phyloP scores from a whole-genome alignment of 768 basidiomycete genomes.

The Boletellus ananiceps region DNA sequence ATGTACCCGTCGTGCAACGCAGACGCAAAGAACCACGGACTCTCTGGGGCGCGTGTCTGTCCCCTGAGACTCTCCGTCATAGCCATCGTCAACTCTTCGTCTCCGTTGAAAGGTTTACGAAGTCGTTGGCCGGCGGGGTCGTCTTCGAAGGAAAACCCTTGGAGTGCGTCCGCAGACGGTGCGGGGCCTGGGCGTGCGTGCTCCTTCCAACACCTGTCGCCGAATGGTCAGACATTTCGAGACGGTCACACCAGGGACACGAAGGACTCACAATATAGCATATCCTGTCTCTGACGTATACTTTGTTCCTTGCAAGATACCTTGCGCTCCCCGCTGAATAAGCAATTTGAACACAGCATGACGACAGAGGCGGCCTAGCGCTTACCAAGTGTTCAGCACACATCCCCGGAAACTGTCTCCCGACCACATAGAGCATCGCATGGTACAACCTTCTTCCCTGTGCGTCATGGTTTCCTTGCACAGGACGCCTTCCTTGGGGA shows the following conservation, averaged over 20 bases:
- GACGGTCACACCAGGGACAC: background rate
- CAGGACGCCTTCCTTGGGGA: slow-evolving; percentile 3
- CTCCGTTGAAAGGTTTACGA: slow-evolving; percentile 1
- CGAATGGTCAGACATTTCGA: background rate
- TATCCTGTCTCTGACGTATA: slow-evolving; percentile 4
- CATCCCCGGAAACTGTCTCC: slow-evolving; percentile 8
- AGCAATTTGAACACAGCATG: no score
- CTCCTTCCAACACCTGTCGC: slow-evolving; percentile 5
- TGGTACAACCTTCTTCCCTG: slow-evolving; percentile 7
- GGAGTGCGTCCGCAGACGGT: background rate
- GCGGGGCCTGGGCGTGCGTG: background rate
- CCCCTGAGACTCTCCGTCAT: background rate
- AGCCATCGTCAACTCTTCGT: background rate
- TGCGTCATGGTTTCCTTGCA: slow-evolving; percentile 2
- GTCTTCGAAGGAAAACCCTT: background rate
- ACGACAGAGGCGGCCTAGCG: no score
- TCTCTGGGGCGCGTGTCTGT: background rate
- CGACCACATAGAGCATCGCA: slow-evolving; percentile 6
- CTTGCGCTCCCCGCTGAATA: slow-evolving; percentile 3
- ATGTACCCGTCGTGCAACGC: slow-evolving; percentile 1
- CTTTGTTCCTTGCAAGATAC: slow-evolving; percentile 1
- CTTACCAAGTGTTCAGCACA: slow-evolving; percentile 6
- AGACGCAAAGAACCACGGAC: background rate
- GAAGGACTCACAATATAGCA: slow-evolving; percentile 1
- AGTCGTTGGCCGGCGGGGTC: slow-evolving; percentile 5